Evolutionary conservation across 306 rosid genomes (phyloP), one percentile per base, ranked within the genome.

Genomic region (Leucaena leucocephala): DNA sequence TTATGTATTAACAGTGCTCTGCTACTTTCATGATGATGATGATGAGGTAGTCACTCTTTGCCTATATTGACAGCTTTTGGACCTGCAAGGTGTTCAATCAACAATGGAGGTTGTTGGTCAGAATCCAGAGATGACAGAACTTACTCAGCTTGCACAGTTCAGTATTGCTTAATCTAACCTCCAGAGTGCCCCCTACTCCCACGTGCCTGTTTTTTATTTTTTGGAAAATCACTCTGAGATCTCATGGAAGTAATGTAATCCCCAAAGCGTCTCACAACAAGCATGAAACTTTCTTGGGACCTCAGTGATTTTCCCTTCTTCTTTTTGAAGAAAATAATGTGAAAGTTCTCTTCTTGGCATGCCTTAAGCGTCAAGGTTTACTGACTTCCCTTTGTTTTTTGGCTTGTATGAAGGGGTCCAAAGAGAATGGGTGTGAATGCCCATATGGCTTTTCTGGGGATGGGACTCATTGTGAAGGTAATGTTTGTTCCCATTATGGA

Each of bases 41-140:
- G 63, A 71, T 57, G 8, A 52, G 2, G 54, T 68, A n/a, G 33
- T 52, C 27, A 78, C 66, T 50, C 61, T 69, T 68, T 55, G 43
- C 71, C 61, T 79, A 72, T 36, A 71, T 78, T 80, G 42, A 85
- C 94, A 95, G 99, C 96, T 80, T 92, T 80, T 85, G 99, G 99
- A 46, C 91, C 96, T 43, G 96, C 99, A 73, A 92, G 99, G 83
- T 95, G 99, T 63, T 49, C 96, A 27, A 61, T 91, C 68, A 85
- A 87, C 84, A 87, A 92, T 46, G 99, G 99, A 72, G 98, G 98
- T 19, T 95, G 99, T 82, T 95, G 99, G 99, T 88, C 91, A 35
- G 96, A 87, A 17, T 80, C 79, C 50, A 87, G 16, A 84, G 44
- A 91, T 9, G 86, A 77, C 77, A 45, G 77, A 8, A 71, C 85